These are phyloP conservation scores for Corylus heterophylla DNA, from an alignment of 306 rosid species.

Conservation along the genomic window DNA sequence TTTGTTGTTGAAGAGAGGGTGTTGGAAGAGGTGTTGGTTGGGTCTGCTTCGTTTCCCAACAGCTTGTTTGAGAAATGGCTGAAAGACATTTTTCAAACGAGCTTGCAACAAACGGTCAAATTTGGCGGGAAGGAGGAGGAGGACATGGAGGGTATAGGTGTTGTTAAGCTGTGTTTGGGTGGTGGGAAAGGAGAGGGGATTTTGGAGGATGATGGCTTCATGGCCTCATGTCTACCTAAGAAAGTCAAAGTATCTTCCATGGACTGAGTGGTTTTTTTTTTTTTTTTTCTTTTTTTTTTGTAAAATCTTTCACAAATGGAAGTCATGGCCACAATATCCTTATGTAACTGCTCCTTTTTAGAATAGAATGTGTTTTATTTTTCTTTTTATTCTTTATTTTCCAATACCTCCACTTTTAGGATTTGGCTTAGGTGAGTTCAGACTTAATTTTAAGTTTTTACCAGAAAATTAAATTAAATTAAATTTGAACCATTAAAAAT, in stretches of 20 bases:
- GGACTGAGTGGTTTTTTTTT: constrained; percentile 37
- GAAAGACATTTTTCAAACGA: constrained; percentile 70
- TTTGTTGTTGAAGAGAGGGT: constrained; percentile 77
- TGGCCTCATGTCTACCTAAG: constrained; percentile 80
- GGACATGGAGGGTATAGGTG: constrained; percentile 41
- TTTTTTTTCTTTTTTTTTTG: not conserved
- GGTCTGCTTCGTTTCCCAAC: constrained; percentile 73
- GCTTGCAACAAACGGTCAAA: constrained; percentile 52
- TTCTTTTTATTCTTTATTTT: constrained; percentile 8
- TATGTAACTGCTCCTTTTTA: constrained; percentile 67
- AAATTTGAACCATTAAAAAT: no score
- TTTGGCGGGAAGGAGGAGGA: constrained; percentile 59
- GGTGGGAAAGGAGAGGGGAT: constrained; percentile 63
- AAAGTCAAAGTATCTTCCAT: constrained; percentile 62
- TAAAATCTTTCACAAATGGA: constrained; percentile 39
- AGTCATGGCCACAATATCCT: constrained; percentile 38
- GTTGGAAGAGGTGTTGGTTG: constrained; percentile 56
- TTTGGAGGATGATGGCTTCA: constrained; percentile 61
- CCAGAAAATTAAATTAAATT: no score
- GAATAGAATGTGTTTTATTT: constrained; percentile 46
- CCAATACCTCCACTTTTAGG: not conserved
- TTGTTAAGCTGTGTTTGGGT: constrained; percentile 83
- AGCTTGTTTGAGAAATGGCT: constrained; percentile 91
- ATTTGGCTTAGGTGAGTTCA: no score
- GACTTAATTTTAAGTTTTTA: no score